Evolutionary conservation across 306 rosid genomes (phyloP).

Genomic region (Dryas octopetala): DNA sequence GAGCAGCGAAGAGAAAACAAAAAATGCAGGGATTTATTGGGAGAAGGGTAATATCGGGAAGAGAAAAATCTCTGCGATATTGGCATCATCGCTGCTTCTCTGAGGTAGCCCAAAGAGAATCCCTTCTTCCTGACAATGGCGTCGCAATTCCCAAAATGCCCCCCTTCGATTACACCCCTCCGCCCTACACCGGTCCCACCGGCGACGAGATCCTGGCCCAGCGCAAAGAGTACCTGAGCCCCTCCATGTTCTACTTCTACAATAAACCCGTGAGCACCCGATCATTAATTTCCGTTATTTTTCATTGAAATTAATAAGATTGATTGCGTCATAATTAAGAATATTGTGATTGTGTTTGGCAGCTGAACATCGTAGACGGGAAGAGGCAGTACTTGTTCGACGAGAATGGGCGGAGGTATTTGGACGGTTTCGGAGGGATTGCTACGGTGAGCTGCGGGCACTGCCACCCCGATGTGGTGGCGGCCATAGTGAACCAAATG

Average conservation of each 20-base stretch:
- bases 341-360: not conserved
- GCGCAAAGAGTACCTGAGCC: conserved; percentile 76
- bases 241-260: conserved; percentile 64
- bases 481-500: conserved; percentile 69
- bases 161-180: conserved; percentile 66
- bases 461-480: conserved; percentile 92
- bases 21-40: conserved; percentile 56
- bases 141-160: conserved; percentile 45
- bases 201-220: conserved; percentile 65
- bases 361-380: conserved; percentile 86
- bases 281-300: not conserved
- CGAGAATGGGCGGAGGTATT: conserved; percentile 75
- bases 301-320: too few species aligned
- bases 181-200: conserved; percentile 69
- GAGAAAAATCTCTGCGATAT: conserved; percentile 6
- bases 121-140: conserved; percentile 17
- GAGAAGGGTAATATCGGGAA: conserved; percentile 25
- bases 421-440: conserved; percentile 91
- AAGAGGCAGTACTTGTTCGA: conserved; percentile 85
- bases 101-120: conserved; percentile 33
- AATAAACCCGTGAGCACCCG: conserved; percentile 60
- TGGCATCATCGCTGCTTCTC: conserved; percentile 39
- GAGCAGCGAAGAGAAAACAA: not conserved
- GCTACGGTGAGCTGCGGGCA: conserved; percentile 97
- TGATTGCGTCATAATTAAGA: too few species aligned